phyloP scores from a whole-genome alignment of 768 basidiomycete genomes.

The Tylopilus cervinicoccineus region DNA sequence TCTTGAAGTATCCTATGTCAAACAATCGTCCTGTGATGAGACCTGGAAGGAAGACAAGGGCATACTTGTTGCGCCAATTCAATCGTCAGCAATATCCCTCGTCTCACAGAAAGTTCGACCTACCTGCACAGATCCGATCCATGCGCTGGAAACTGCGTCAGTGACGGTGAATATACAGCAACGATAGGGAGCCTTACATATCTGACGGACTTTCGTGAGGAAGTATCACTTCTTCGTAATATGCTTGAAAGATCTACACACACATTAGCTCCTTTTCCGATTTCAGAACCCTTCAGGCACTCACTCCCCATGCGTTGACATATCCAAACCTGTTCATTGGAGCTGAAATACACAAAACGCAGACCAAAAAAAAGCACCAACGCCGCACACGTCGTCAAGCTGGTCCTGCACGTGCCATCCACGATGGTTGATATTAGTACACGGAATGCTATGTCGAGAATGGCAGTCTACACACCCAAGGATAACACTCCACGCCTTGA shows the following conservation, averaged over 20 bases:
- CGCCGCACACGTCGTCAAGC: constrained; percentile 37
- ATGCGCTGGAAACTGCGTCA: constrained; percentile 47
- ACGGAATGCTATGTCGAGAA: neutral
- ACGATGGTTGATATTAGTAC: neutral
- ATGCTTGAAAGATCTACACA: constrained; percentile 64
- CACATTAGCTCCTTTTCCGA: neutral
- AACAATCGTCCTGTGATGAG: constrained; percentile 65
- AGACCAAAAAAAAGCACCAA: constrained; percentile 19
- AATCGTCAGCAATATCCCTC: neutral
- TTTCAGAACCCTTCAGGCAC: constrained; percentile 20
- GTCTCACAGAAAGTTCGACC: neutral
- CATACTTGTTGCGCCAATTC: constrained; percentile 41
- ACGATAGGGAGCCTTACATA: constrained; percentile 46
- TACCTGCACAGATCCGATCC: constrained; percentile 79
- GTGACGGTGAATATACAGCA: neutral
- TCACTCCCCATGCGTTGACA: constrained; percentile 72
- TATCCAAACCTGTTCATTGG: constrained; percentile 50
- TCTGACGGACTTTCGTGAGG: constrained; percentile 48
- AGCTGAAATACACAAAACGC: neutral
- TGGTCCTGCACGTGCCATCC: constrained; percentile 7
- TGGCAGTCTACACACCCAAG: constrained; percentile 18
- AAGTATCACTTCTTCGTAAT: constrained; percentile 57
- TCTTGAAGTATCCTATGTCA: constrained; percentile 64
- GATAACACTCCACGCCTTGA: constrained; percentile 31
- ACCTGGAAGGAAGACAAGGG: constrained; percentile 59